A percentile compares a stretch with the other conserved stretches of the same genome.
These are phyloP conservation scores for Eleusine coracana DNA, from an alignment of 176 grass and related monocot genomes.

Conservation along the genomic window DNA sequence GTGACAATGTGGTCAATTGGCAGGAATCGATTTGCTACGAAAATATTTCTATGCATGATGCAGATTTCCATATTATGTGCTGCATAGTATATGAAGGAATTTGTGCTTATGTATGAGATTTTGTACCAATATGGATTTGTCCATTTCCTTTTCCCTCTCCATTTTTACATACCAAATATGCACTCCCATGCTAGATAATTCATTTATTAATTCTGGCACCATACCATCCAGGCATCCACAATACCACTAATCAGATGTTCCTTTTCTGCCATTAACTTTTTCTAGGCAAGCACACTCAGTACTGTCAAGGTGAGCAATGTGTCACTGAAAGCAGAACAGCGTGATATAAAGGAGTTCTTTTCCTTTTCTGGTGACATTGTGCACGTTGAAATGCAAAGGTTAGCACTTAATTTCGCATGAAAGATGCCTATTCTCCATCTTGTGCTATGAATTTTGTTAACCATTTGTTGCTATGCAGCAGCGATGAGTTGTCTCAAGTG, in stretches of 20 bases:
- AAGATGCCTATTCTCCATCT: constrained; percentile 20
- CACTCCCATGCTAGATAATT: not conserved
- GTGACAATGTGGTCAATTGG: not conserved
- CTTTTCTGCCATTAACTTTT: constrained; percentile 28
- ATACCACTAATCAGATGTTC: constrained; percentile 5
- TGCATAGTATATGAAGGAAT: constrained; percentile 6
- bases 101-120: too few relatives aligned
- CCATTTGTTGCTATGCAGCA: constrained; percentile 49
- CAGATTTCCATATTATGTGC: not conserved
- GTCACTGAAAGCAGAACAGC: constrained; percentile 70
- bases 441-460: constrained; percentile 28
- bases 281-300: constrained; percentile 57
- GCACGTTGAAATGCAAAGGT: constrained; percentile 87
- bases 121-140: not conserved
- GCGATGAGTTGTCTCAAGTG: constrained; percentile 85
- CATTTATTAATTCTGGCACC: not conserved
- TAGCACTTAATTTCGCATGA: constrained; percentile 10
- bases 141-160: not conserved
- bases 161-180: not conserved
- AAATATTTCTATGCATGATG: not conserved
- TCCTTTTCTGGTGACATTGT: constrained; percentile 87
- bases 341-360: constrained; percentile 87
- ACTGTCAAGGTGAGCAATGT: constrained; percentile 89
- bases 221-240: not conserved
- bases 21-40: not conserved